Evolutionary conservation across 2,329 filamentous ascomycete genomes (phyloP), one percentile per base, ranked within the genome.

Genomic region (Fusarium foetens): DNA sequence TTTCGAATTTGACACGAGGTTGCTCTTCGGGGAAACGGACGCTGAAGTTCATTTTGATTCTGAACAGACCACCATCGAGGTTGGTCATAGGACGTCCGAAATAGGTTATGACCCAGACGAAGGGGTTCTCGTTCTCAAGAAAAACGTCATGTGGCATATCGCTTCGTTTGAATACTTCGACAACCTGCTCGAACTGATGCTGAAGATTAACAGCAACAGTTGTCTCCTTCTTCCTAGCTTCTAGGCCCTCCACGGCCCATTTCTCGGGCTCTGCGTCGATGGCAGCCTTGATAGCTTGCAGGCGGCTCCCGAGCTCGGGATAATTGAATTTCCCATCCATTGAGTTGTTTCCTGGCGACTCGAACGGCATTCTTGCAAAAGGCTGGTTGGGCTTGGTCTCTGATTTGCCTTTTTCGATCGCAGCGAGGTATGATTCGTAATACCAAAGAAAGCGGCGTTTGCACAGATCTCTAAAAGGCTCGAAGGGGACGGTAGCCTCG

Each of bases 391-490:
- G 89, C 68, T 88, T 87, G 61, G 91, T 88, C 73, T 93, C 89
- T 31, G 84, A 80, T 75, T 86, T 88, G 33, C 91, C 92, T 66
- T 90, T 87, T 41, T 90, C 86, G 57, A 97, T 91, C 3, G 92
- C 88, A 7, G 87, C 84, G 27, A 96, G 84, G 78, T 98, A 98
- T 6, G 93, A 93, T 73, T 97, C 93, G 80, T 93, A 97, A 82
- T 98, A 98, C 96, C 96, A 98, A 19, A 98, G 84, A 79, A 98
- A 98, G 3, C 95, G 90, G 41, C 93, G 91, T 82, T 98, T 98
- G 86, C 92, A 93, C 9, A 97, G 85, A 77, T 98, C 95, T 73
- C 91, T 92, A 83, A 98, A 98, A 0, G 94, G 94, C 73, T 97
- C 93, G 80, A 94, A 97, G 1, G 89, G 86, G 2, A 89, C 78